Conservation (phyloP, 2,329 filamentous ascomycete species). For the Dactylonectria macrodidyma region DNA sequence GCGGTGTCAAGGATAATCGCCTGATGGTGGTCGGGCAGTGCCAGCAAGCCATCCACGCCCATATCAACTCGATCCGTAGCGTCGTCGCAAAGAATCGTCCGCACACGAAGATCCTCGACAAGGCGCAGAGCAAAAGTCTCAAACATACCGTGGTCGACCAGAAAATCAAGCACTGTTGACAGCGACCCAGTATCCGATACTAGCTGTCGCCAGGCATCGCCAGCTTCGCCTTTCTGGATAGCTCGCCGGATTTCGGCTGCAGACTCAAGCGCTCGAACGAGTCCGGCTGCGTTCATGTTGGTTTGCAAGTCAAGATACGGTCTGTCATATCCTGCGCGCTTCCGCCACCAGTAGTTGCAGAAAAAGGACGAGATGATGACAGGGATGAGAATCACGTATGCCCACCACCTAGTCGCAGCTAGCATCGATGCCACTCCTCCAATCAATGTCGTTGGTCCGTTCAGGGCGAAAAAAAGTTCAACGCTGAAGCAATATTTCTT, state of each 20-base stretch:
- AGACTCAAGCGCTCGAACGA: slow-evolving; percentile 30
- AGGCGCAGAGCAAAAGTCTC: slow-evolving; percentile 34
- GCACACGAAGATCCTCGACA: slow-evolving; percentile 7
- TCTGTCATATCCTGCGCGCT: slow-evolving; percentile 59
- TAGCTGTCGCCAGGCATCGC: slow-evolving; percentile 12
- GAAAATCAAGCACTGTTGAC: slow-evolving; percentile 16
- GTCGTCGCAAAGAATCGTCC: background rate
- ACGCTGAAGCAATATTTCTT: slow-evolving; percentile 54
- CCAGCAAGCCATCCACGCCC: slow-evolving; percentile 1
- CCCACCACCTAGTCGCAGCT: slow-evolving; percentile 66
- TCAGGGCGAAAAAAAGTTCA: slow-evolving; percentile 60
- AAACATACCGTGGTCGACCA: slow-evolving; percentile 38
- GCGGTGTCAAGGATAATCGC: slow-evolving; percentile 21
- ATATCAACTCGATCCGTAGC: background rate
- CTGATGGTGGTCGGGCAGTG: slow-evolving; percentile 23
- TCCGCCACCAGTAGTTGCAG: slow-evolving; percentile 65
- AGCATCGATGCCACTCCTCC: slow-evolving; percentile 65
- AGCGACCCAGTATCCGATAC: slow-evolving; percentile 14
- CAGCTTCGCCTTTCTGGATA: slow-evolving; percentile 18
- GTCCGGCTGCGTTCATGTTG: background rate
- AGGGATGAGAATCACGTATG: slow-evolving; percentile 65
- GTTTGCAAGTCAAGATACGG: slow-evolving; percentile 26
- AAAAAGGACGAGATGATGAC: slow-evolving; percentile 62
- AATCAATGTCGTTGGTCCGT: slow-evolving; percentile 61
- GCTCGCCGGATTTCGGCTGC: slow-evolving; percentile 27